Evolutionary conservation across 208 protist genomes (phyloP), one percentile per base, ranked within the genome.

Genomic region (Leishmania martiniquensis): DNA sequence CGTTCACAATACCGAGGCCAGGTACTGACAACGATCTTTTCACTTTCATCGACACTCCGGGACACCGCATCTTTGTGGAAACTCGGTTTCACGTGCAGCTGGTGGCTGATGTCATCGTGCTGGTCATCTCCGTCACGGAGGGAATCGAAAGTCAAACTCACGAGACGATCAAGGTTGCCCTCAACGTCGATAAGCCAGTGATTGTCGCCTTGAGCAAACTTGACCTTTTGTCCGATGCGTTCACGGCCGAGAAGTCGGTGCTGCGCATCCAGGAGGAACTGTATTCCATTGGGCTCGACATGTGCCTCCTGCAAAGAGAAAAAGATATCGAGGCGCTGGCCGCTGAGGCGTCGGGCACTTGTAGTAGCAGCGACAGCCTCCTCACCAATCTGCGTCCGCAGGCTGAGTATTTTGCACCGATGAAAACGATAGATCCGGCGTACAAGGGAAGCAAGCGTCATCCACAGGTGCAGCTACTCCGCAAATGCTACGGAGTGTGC

Each of bases 11-110:
- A 2, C 51, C 81, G 45, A 67, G 70, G 29, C 79, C 73, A 17
- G 32, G 77, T 15, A 44, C 59, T 1, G n/a, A 62, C 32, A 63
- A 70, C 4, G 79, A 74, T 37, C 47, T 85, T 44, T 87, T 97
- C 66, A 97, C 95, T 10, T 96, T 98, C 78, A 59, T 98, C 9
- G 96, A 98, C 78, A 96, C 94, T 34, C 96, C 96, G 39, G 96
- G 96, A 15, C 92, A 98, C 75, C 80, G 77, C 59, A 74, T 97
- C 15, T 98, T 98, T 85, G 87, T 88, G 10, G 91, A 97, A 70
- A 88, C 86, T 60, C 88, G 96, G 25, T 90, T 91, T 60, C 91
- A 96, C 84, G 80, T 89, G n/a, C 89, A 91, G 44, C 82, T 93
- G 62, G 63, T 93, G 13, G 76, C 87, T 2, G 95, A 98, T 75